Evolutionary conservation across 441 rosid genomes (phyloP).

Genomic region (Biscutella laevigata): DNA sequence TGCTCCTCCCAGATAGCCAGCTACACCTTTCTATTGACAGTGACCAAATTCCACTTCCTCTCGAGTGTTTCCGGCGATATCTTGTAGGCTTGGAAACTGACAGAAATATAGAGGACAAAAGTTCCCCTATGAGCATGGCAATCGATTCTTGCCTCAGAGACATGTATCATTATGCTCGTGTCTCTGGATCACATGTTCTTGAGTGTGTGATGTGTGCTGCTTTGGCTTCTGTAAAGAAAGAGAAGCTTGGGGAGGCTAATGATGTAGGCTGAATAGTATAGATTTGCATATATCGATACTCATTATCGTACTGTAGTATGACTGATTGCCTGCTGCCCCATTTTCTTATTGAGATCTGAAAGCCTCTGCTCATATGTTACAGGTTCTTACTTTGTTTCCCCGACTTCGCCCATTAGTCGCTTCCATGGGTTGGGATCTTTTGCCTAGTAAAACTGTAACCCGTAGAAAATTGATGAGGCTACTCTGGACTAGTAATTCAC

Average conservation of each 20-base stretch:
- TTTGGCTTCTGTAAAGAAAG: conserved; percentile 62
- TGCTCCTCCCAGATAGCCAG: conserved; percentile 57
- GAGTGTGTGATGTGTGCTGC: conserved; percentile 72
- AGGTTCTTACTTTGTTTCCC: conserved; percentile 75
- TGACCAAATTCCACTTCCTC: conserved; percentile 60
- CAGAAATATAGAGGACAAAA: conserved; percentile 31
- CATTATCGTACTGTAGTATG: neutral
- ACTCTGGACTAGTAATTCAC: conserved; percentile 69
- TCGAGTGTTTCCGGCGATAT: conserved; percentile 48
- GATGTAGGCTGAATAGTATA: conserved; percentile 48
- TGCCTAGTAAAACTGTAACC: conserved; percentile 60
- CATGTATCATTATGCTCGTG: conserved; percentile 84
- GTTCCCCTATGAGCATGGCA: conserved; percentile 35
- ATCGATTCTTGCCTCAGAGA: conserved; percentile 65
- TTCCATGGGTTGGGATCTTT: conserved; percentile 94
- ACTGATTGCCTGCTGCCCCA: conserved; percentile 1
- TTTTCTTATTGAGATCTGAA: neutral
- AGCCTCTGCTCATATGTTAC: conserved; percentile 26
- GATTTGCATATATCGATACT: neutral
- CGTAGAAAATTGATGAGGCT: conserved; percentile 75
- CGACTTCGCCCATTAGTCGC: conserved; percentile 80
- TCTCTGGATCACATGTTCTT: conserved; percentile 74
- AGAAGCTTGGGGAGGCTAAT: conserved; percentile 72
- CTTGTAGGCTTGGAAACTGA: conserved; percentile 37
- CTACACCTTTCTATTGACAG: conserved; percentile 37